A percentile compares a stretch with the other conserved stretches of the same genome.
These are phyloP conservation scores for Moesziomyces sp. DNA, from an alignment of 1,284 basidiomycete genomes.

Conservation along the genomic window DNA sequence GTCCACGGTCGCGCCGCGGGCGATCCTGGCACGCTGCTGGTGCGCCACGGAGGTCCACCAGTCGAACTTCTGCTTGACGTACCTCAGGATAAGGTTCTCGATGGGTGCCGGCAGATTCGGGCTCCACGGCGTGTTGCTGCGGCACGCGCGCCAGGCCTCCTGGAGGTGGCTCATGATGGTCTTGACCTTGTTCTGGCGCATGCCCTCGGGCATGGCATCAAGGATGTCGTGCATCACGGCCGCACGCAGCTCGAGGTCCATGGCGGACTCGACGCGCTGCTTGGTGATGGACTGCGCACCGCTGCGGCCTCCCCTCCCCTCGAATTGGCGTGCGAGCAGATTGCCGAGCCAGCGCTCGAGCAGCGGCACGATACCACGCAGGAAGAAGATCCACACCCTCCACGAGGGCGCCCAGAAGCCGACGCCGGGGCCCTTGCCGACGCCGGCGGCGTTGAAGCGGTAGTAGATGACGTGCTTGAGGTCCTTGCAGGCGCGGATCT, in stretches of 20 bases:
- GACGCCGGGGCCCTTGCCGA: constrained; percentile 98
- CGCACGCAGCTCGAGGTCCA: constrained; percentile 95
- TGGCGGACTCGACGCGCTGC: constrained; percentile 98
- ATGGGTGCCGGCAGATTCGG: constrained; percentile 98
- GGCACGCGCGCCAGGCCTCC: constrained; percentile 96
- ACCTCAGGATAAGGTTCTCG: constrained; percentile 98
- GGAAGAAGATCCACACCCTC: constrained; percentile 99
- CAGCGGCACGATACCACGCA: constrained; percentile 97
- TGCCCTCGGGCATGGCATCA: constrained; percentile 92
- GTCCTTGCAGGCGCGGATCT: constrained; percentile 99
- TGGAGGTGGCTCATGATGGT: constrained; percentile 97
- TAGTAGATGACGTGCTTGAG: constrained; percentile 83
- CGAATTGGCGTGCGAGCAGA: constrained; percentile 95
- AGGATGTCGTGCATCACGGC: constrained; percentile 99
- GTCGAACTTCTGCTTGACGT: constrained; percentile 99
- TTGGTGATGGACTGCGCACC: constrained; percentile 86
- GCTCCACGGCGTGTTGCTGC: constrained; percentile 98
- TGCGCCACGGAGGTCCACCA: constrained; percentile 97
- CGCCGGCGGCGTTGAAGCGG: constrained; percentile 98
- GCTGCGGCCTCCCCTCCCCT: constrained; percentile 89
- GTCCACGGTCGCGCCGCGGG: constrained; percentile 96
- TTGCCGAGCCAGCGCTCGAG: constrained; percentile 98
- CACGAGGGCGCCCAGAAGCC: constrained; percentile 99
- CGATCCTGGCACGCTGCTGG: constrained; percentile 92
- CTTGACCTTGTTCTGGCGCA: constrained; percentile 99